These are phyloP conservation scores for Onygena corvina DNA, from an alignment of 2,329 filamentous ascomycete species.

Conservation along the genomic window DNA sequence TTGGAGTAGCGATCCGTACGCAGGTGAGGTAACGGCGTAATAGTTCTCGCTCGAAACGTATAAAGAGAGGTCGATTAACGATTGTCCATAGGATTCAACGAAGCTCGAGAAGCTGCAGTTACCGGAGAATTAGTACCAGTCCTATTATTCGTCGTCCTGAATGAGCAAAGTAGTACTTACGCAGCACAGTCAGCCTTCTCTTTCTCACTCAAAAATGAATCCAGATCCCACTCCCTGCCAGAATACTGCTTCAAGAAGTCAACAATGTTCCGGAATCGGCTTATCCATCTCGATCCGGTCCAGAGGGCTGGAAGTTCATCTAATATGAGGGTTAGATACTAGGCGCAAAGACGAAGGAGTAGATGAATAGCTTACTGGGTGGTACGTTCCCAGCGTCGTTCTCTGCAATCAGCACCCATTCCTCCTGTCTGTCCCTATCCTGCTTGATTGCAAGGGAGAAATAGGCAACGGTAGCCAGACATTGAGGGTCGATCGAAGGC, in stretches of 20 bases:
- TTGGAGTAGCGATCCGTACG: constrained; percentile 65
- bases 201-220: constrained; percentile 31
- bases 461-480: constrained; percentile 70
- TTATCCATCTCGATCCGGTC: constrained; percentile 43
- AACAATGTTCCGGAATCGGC: constrained; percentile 44
- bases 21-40: constrained; percentile 60
- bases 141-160: not conserved
- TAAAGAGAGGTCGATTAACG: constrained; percentile 72
- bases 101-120: constrained; percentile 47
- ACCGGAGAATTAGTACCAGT: not conserved
- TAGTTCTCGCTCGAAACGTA: constrained; percentile 89
- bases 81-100: constrained; percentile 59
- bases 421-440: constrained; percentile 14
- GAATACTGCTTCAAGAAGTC: constrained; percentile 39
- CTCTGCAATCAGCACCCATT: constrained; percentile 61
- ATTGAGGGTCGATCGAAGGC: constrained; percentile 84
- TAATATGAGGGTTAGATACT: constrained; percentile 24
- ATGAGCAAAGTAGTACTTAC: constrained; percentile 26
- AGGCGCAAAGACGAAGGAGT: not conserved
- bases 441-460: constrained; percentile 50
- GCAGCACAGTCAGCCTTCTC: constrained; percentile 40
- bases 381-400: constrained; percentile 61
- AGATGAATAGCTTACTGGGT: constrained; percentile 45
- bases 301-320: constrained; percentile 47
- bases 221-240: constrained; percentile 39